Conservation (phyloP, 2,329 filamentous ascomycete genomes). For the Fusarium longipes region DNA sequence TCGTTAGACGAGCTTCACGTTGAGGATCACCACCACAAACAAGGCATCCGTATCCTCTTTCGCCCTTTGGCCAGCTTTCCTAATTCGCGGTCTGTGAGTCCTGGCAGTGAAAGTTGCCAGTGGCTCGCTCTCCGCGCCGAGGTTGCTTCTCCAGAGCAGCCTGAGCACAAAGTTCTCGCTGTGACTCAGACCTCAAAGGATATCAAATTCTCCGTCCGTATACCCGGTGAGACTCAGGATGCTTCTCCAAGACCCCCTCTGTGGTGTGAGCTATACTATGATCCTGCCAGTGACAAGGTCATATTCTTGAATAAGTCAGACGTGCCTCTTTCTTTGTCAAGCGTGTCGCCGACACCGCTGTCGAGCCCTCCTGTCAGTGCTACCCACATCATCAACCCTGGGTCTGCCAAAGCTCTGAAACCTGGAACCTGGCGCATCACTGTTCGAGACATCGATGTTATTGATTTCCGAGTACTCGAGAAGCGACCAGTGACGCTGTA, state of each 20-base stretch:
- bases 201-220: conserved; percentile 69
- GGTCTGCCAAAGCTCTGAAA: conserved; percentile 58
- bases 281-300: conserved; percentile 68
- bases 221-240: conserved; percentile 61
- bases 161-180: conserved; percentile 67
- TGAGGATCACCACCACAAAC: conserved; percentile 63
- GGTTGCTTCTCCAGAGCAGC: conserved; percentile 62
- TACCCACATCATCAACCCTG: conserved; percentile 58
- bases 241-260: conserved; percentile 59
- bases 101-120: conserved; percentile 66
- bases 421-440: conserved; percentile 69
- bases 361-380: conserved; percentile 57
- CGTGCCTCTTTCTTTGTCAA: conserved; percentile 62
- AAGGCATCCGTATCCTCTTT: conserved; percentile 68
- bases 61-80: conserved; percentile 64
- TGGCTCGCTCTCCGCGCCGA: conserved; percentile 68
- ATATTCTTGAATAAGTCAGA: conserved; percentile 68
- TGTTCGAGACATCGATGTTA: conserved; percentile 60
- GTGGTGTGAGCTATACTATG: conserved; percentile 71
- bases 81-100: conserved; percentile 65
- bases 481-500: conserved; percentile 61
- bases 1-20: conserved; percentile 65
- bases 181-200: conserved; percentile 70
- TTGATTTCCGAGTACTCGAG: conserved; percentile 69
- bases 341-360: conserved; percentile 56